phyloP scores from a whole-genome alignment of 495 filamentous ascomycete species.

The Apiosordaria backusii region DNA sequence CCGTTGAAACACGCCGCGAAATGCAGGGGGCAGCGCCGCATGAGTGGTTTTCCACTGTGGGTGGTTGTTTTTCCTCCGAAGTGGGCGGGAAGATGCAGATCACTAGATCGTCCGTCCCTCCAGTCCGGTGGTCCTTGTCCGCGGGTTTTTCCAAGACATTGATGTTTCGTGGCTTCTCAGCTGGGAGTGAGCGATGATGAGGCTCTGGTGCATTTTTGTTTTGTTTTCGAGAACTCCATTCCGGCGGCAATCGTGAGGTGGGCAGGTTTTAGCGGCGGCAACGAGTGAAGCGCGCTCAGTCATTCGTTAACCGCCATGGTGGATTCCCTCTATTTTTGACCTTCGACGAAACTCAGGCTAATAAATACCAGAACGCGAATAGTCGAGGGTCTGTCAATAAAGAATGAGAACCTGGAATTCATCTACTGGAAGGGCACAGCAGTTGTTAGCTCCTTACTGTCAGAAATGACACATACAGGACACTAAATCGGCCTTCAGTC shows the following conservation, averaged over 20 bases:
- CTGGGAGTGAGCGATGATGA: not conserved
- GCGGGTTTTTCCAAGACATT: not conserved
- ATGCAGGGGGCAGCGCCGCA: not conserved
- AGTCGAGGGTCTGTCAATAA: not conserved
- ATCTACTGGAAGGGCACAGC: not conserved
- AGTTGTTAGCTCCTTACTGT: not conserved
- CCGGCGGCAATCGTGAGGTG: not conserved
- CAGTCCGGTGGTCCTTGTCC: not conserved
- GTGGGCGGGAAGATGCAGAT: not conserved
- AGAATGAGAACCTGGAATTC: not conserved
- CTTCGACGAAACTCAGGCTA: not conserved
- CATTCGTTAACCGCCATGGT: not conserved
- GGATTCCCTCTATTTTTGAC: not conserved
- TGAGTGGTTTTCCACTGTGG: not conserved
- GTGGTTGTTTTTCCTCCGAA: not conserved
- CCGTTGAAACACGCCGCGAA: not conserved
- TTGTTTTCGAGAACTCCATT: not conserved
- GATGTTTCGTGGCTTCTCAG: not conserved
- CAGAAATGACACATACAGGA: not conserved
- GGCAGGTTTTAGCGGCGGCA: not conserved
- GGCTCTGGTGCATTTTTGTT: not conserved
- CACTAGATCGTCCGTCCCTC: not conserved
- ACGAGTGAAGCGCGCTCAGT: not conserved
- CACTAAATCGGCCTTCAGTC: not conserved
- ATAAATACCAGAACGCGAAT: not conserved